These are phyloP conservation scores for Raffaelea ambrosiae DNA, from an alignment of 2,329 filamentous ascomycete genomes.

Conservation along the genomic window DNA sequence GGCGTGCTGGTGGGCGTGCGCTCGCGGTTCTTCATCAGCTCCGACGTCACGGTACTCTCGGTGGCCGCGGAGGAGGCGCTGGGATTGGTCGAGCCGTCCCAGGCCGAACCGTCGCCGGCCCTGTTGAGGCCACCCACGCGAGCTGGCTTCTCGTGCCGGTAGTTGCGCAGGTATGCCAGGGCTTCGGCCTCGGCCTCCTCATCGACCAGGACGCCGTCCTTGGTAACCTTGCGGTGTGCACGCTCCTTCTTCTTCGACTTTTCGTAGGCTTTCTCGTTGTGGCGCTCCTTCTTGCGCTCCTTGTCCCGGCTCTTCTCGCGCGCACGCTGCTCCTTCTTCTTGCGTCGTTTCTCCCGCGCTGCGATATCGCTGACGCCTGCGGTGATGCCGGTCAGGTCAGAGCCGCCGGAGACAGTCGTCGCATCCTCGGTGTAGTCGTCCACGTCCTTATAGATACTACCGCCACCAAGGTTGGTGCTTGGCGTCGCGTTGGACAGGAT, in stretches of 20 bases:
- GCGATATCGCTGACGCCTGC: constrained; percentile 47
- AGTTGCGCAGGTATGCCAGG: constrained; percentile 65
- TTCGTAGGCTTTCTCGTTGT: constrained; percentile 24
- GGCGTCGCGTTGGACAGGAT: constrained; percentile 75
- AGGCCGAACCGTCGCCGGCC: constrained; percentile 66
- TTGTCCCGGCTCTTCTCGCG: constrained; percentile 36
- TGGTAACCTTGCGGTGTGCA: constrained; percentile 36
- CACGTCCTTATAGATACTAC: constrained; percentile 72
- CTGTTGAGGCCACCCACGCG: constrained; percentile 85
- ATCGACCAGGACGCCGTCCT: constrained; percentile 56
- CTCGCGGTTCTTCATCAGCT: constrained; percentile 52
- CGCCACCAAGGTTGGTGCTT: constrained; percentile 77
- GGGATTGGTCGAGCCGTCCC: constrained; percentile 65
- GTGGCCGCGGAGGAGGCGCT: constrained; percentile 40
- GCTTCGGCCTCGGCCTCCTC: constrained; percentile 55
- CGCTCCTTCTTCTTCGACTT: constrained; percentile 25
- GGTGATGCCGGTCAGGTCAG: constrained; percentile 44
- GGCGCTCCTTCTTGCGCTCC: constrained; percentile 22
- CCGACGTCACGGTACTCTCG: constrained; percentile 44
- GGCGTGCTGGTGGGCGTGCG: constrained; percentile 47
- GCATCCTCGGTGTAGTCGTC: constrained; percentile 31
- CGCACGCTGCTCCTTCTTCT: constrained; percentile 46
- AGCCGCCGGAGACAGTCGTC: constrained; percentile 25
- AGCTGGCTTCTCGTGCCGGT: constrained; percentile 79
- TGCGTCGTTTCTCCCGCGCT: constrained; percentile 44